Evolutionary conservation across 495 filamentous ascomycete species (phyloP).

Genomic region (Daldinia caldariorum): DNA sequence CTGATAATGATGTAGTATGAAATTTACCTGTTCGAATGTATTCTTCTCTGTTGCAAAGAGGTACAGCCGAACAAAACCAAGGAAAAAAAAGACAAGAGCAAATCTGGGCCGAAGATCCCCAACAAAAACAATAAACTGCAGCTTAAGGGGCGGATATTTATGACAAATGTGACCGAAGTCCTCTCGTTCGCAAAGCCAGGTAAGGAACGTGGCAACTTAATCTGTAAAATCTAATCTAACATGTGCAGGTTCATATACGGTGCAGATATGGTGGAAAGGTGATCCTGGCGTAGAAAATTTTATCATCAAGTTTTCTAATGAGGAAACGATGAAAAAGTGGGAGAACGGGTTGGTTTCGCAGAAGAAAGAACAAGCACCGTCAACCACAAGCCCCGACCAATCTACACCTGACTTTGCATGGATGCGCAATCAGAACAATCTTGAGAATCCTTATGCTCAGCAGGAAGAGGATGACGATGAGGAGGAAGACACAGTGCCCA

Average conservation of each 20-base stretch:
- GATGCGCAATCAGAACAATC: constrained; percentile 68
- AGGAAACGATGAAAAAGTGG: constrained; percentile 94
- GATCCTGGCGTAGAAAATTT: constrained; percentile 97
- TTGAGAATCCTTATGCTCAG: constrained; percentile 82
- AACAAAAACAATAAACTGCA: constrained; percentile 83
- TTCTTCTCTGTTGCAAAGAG: constrained; percentile 97
- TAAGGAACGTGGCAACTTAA: constrained; percentile 52
- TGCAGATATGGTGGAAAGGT: constrained; percentile 99
- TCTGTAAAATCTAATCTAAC: constrained; percentile 31
- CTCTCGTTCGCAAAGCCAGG: constrained; percentile 83
- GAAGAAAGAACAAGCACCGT: constrained; percentile 61
- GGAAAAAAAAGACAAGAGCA: constrained; percentile 69
- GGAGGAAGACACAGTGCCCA: constrained; percentile 46
- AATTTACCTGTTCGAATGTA: constrained; percentile 95
- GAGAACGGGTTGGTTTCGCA: constrained; percentile 69
- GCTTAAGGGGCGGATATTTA: constrained; percentile 96
- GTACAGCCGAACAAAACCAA: constrained; percentile 86
- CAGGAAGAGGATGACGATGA: constrained; percentile 84
- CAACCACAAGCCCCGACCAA: constrained; percentile 50
- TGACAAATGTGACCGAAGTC: constrained; percentile 98
- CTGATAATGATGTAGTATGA: constrained; percentile 74
- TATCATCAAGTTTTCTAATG: constrained; percentile 88
- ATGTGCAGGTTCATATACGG: constrained; percentile 80
- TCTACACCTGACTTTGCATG: constrained; percentile 74
- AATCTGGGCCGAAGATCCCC: constrained; percentile 68